A percentile compares a stretch with the other conserved stretches of the same genome.
Evolutionary conservation across 2,329 filamentous ascomycete species (phyloP).

Genomic region (Raffaelea ambrosiae): DNA sequence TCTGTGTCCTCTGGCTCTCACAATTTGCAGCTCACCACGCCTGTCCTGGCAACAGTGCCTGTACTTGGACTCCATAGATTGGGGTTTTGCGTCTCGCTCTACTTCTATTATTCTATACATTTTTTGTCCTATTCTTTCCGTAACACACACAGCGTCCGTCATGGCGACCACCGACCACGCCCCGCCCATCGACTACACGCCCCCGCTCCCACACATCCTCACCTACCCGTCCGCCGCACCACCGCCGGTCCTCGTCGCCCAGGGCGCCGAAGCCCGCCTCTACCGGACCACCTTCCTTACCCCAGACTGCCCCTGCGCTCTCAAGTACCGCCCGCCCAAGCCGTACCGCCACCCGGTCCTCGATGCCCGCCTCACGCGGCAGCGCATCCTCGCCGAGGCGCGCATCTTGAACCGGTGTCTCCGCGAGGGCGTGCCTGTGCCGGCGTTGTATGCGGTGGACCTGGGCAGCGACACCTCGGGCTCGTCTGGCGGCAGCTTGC

Average conservation of each 20-base stretch:
- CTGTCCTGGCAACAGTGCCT: too few relatives aligned
- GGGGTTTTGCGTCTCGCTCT: too few relatives aligned
- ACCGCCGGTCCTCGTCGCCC: constrained; percentile 65
- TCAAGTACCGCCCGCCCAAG: constrained; percentile 89
- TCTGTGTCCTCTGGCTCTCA: too few relatives aligned
- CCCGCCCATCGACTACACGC: constrained; percentile 1
- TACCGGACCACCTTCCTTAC: constrained; percentile 78
- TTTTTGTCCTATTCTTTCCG: too few relatives aligned
- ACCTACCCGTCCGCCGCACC: constrained; percentile 45
- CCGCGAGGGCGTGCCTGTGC: constrained; percentile 72
- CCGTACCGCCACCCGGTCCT: constrained; percentile 85
- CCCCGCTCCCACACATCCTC: constrained; percentile 45
- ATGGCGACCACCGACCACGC: neutral
- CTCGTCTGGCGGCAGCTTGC: constrained; percentile 39
- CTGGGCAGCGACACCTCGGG: constrained; percentile 37
- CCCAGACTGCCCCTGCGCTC: constrained; percentile 59
- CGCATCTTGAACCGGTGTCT: constrained; percentile 73
- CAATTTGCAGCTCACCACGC: too few relatives aligned
- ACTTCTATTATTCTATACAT: too few relatives aligned
- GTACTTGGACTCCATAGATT: too few relatives aligned
- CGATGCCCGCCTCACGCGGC: constrained; percentile 76
- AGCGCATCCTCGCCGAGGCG: constrained; percentile 82
- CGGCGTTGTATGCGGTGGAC: constrained; percentile 65
- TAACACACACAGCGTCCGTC: too few relatives aligned
- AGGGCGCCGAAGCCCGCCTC: constrained; percentile 92